Base-by-base conservation (phyloP, 768 basidiomycete genomes). In the Leccinum fibrillosum region DNA sequence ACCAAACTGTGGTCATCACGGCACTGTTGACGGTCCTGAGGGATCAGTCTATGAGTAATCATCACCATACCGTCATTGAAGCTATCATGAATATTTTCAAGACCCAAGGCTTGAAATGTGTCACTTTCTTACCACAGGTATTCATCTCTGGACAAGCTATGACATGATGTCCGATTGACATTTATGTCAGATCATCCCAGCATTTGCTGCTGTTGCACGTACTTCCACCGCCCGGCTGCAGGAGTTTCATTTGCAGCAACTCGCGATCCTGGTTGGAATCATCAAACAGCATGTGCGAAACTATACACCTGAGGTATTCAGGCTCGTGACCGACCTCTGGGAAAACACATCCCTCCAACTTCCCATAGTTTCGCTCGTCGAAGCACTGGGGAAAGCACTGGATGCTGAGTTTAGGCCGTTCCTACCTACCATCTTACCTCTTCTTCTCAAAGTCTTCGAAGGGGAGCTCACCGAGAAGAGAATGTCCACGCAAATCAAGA, bases 61-160 rank as follows among this genome's bases (percentile, higher is more conserved):
- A 92, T 65, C 94, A 98, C 66, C 90, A 97, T 66, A 90, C 87
- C 23, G 96, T 95, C 49, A 94, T 98, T 56, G 94, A 98, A 70
- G 94, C 94, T 1, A 90, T 99, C 64, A 98, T 98, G 93, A 89
- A 93, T 49, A 98, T 99, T 60, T 99, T 98, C 82, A 94, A 95
- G 74, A 97, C 94, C 0, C 95, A 98, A 69, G 94, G 96, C 13
- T 76, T 98, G 69, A 94, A 95, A 79, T 97, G 94, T 71, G 94
- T 96, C 19, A 85, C 91, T 2, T 98, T 98, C 75, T 75, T 99
- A 25, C 92, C 96, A 47, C 94, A 97, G 80, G 93, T 94, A 69
- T 61, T 51, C 56, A 25, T 47, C 19, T 35, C 45, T 39, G 53
- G 54, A 54, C 21, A 45, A 37, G 25, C 17, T 25, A 48, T 32